These are phyloP conservation scores for Lentinus brumalis DNA, from an alignment of 768 basidiomycete species.

Conservation along the genomic window DNA sequence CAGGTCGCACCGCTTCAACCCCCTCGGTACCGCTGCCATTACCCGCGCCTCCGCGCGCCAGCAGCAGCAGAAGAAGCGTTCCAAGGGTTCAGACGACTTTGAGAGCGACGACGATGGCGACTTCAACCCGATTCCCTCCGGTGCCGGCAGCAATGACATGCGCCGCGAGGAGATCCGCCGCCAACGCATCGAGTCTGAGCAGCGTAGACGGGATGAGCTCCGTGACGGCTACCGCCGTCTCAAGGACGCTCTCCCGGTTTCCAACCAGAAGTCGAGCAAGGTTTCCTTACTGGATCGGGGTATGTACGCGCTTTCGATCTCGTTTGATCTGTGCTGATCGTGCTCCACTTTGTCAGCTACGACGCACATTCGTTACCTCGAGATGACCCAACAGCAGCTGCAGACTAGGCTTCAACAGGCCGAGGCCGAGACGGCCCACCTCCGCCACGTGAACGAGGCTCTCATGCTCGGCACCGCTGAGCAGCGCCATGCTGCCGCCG, in stretches of 20 bases:
- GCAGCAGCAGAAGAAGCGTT: slow-evolving; percentile 41
- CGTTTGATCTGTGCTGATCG: slow-evolving; percentile 16
- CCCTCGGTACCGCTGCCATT: slow-evolving; percentile 52
- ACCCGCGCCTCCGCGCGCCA: slow-evolving; percentile 52
- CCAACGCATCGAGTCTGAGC: slow-evolving; percentile 93
- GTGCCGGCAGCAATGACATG: slow-evolving; percentile 54
- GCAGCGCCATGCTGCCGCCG: slow-evolving; percentile 62
- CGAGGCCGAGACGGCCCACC: slow-evolving; percentile 78
- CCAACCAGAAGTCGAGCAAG: slow-evolving; percentile 93
- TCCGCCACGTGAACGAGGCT: slow-evolving; percentile 83
- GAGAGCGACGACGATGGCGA: slow-evolving; percentile 77
- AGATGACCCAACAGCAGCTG: slow-evolving; percentile 74
- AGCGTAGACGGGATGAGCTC: slow-evolving; percentile 89
- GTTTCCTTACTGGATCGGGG: slow-evolving; percentile 86
- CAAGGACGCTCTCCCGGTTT: slow-evolving; percentile 86
- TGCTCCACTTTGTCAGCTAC: slow-evolving; percentile 50
- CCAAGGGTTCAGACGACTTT: slow-evolving; percentile 54
- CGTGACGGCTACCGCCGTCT: slow-evolving; percentile 89
- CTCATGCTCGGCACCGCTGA: slow-evolving; percentile 85
- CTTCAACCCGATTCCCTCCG: slow-evolving; percentile 56
- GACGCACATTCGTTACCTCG: slow-evolving; percentile 84
- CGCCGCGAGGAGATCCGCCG: slow-evolving; percentile 90
- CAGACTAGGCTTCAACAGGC: slow-evolving; percentile 77
- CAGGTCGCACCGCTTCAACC: slow-evolving; percentile 79
- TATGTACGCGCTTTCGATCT: slow-evolving; percentile 34